Evolutionary conservation across 139 green algal genomes (phyloP).

Genomic region (Closterium sp.): DNA sequence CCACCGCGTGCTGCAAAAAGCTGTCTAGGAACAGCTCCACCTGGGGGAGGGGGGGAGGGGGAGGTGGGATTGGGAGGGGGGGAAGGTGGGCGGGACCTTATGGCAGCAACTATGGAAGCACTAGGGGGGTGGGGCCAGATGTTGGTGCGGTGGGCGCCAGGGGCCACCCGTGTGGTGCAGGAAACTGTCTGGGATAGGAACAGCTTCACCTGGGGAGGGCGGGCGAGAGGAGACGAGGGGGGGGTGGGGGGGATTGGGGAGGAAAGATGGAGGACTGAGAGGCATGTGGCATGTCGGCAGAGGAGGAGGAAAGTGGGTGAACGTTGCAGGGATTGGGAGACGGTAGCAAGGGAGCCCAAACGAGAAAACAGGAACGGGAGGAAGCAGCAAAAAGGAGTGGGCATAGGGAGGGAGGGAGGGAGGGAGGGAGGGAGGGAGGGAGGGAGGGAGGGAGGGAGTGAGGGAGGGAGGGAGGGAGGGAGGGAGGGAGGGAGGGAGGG

Average conservation of each 20-base stretch:
- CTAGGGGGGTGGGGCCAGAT: conserved; percentile 52
- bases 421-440: not conserved
- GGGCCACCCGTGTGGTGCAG: conserved; percentile 44
- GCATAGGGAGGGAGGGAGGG: not conserved
- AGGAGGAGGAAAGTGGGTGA: conserved; percentile 10
- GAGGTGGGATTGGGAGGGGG: too few relatives aligned
- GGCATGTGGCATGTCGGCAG: not conserved
- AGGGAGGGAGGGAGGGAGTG: not conserved
- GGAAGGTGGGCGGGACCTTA: too few relatives aligned
- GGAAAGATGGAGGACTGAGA: too few relatives aligned
- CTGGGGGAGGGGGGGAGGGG: conserved; percentile 2
- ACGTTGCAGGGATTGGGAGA: too few relatives aligned
- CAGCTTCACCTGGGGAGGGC: too few relatives aligned
- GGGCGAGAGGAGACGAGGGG: too few relatives aligned
- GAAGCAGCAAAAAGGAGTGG: not conserved
- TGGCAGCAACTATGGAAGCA: conserved; percentile 54
- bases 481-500: too few relatives aligned
- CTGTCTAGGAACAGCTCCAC: conserved; percentile 74
- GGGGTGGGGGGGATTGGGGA: too few relatives aligned
- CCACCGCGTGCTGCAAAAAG: conserved; percentile 53
- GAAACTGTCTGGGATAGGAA: conserved; percentile 69
- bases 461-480: not conserved
- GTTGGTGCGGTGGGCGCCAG: conserved; percentile 27
- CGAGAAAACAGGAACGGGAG: not conserved
- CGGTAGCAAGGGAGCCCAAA: not conserved